Conservation (phyloP, 2,329 filamentous ascomycete genomes). For the Sodiomyces alkalinus region DNA sequence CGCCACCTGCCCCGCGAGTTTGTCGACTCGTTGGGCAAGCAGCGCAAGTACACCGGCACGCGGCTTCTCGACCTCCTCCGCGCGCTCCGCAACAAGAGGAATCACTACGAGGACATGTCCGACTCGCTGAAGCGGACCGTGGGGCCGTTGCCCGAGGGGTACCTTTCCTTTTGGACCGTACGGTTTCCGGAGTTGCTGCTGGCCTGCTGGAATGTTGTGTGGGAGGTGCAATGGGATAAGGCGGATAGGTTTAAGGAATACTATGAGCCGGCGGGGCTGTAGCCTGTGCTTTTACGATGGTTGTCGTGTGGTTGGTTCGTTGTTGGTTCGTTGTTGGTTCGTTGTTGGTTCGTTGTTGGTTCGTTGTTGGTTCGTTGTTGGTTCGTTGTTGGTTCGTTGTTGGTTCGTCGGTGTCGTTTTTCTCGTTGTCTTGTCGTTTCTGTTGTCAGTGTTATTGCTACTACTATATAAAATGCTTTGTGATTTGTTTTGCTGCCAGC, state of each 20-base stretch:
- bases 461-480: too few relatives aligned
- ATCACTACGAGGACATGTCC: constrained; percentile 95
- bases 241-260: constrained; percentile 59
- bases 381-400: too few relatives aligned
- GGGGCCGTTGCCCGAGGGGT: constrained; percentile 62
- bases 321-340: too few relatives aligned
- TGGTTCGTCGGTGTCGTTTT: too few relatives aligned
- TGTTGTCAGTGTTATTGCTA: too few relatives aligned
- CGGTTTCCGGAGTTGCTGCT: constrained; percentile 68
- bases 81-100: constrained; percentile 87
- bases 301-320: too few relatives aligned
- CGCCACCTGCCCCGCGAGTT: constrained; percentile 63
- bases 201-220: constrained; percentile 61
- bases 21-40: constrained; percentile 79
- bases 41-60: constrained; percentile 82
- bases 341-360: too few relatives aligned
- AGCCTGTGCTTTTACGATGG: too few relatives aligned
- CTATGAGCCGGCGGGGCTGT: constrained; percentile 35
- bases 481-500: too few relatives aligned
- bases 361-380: too few relatives aligned
- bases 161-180: constrained; percentile 69
- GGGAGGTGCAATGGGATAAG: constrained; percentile 46
- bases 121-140: constrained; percentile 56
- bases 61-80: constrained; percentile 75
- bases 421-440: too few relatives aligned